Evolutionary conservation across 768 basidiomycete genomes (phyloP).

Genomic region (Mycena galopus): DNA sequence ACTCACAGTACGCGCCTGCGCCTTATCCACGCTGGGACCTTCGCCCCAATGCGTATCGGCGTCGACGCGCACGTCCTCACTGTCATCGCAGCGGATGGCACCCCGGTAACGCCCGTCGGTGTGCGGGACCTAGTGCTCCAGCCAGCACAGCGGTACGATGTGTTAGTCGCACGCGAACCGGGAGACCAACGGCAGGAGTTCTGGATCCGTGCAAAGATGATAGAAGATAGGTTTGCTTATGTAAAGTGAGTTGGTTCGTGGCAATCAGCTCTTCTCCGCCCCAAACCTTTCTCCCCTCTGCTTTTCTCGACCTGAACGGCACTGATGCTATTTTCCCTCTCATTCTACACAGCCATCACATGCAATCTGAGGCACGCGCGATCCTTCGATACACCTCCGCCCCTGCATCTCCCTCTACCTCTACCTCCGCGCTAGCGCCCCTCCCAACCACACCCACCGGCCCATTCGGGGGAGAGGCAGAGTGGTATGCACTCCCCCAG

Average conservation of each 20-base stretch:
- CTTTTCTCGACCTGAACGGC: neutral
- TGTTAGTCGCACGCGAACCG: constrained; percentile 45
- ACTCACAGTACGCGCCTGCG: constrained; percentile 58
- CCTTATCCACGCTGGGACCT: constrained; percentile 61
- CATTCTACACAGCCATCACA: neutral
- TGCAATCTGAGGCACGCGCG: constrained; percentile 29
- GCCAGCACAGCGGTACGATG: constrained; percentile 66
- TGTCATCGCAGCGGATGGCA: constrained; percentile 65
- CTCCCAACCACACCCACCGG: constrained; percentile 8
- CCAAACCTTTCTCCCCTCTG: neutral
- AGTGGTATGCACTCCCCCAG: neutral
- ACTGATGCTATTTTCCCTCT: too few species aligned
- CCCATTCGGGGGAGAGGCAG: neutral
- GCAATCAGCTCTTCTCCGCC: neutral
- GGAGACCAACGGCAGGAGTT: neutral
- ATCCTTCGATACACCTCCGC: constrained; percentile 23
- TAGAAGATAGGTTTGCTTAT: constrained; percentile 26
- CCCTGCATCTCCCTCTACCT: neutral
- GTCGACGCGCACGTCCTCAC: constrained; percentile 61
- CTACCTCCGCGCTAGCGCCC: neutral
- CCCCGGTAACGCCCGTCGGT: constrained; percentile 51
- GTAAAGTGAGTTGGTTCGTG: constrained; percentile 16
- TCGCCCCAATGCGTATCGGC: constrained; percentile 59
- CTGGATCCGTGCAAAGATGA: constrained; percentile 28
- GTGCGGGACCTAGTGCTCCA: constrained; percentile 56